Base-by-base conservation (phyloP, 495 filamentous ascomycete genomes). In the Hypoxylon intermedium region DNA sequence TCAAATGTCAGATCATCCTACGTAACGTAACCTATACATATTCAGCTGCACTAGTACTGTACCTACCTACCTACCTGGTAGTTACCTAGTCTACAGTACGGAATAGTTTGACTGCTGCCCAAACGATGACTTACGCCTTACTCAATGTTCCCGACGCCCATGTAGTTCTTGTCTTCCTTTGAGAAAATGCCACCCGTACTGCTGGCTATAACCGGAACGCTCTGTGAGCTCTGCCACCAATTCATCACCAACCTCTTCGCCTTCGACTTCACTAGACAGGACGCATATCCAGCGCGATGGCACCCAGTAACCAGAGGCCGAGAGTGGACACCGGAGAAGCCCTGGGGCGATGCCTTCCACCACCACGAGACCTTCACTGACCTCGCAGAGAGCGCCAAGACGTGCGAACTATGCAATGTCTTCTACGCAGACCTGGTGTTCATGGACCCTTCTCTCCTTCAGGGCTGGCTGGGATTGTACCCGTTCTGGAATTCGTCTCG, bases 391-490 rank as follows among this genome's bases (percentile, higher is more conserved):
- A 65, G 55, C 24, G 54, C 61, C 38, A 55, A 46, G 13, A 52
- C 11, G 6, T 65, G 61, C 24, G 50, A 55, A 5, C 13, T 65
- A 9, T 65, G 61, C 24, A 16, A 23, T 23, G 38, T 65, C 31
- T 30, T 65, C 5, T 13, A 65, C 26, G 50, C 31, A 5, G 55
- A 59, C 40, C 40, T 65, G 5, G 40, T 50, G 0, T 16, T 21
- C 1, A 33, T 65, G 40, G 40, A 51, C 3, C 11, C 18, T 13
- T 7, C 18, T 42, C 16, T 59, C 6, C 38, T 13, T 11, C 54
- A 59, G 50, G 61, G 55, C 28, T 59, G 54, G 61, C 45, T 65
- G 7, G 54, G 54, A 0, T 37, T 65, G n/a, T 65, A 65, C 13
- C 61, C 61, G 0, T 65, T 59, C 9, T 59, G 50, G 54, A n/a